Evolutionary conservation across 805 yeast genomes (phyloP), one percentile per base, ranked within the genome.

Genomic region (Ogataea pini): DNA sequence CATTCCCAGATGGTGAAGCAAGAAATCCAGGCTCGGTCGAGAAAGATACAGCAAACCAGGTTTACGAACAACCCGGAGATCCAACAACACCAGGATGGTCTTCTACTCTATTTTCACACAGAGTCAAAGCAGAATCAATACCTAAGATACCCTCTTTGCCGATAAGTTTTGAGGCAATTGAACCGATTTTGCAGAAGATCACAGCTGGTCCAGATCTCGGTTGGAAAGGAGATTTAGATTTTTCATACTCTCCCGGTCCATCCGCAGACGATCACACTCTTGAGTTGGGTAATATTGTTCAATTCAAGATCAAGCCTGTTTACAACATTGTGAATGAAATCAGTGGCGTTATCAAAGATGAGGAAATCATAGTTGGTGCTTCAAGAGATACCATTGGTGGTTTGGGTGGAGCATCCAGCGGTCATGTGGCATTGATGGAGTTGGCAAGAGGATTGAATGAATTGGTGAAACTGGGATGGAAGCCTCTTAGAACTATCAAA

Each of bases 41-140:
- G 57, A 72, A 87, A 60, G 85, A 82, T 2, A 75, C 86, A 7
- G 83, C 79, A 0, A 80, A 74, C 50, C 80, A 71, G 51, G 71
- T 82, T 47, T 76, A 81, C 3, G 79, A 78, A 27, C 72, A 73
- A 43, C 89, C 90, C 0, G 91, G 91, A 10, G 92, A 85, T 60
- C 91, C 91, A 29, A 82, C 90, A 0, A 83, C 90, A 2, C 88
- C 89, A 7, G 89, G 88, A 3, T 80, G 79, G 68, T 76, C 88
- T 1, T 78, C 86, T 18, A 77, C 76, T 25, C 60, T 60, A 7
- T 61, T 71, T 36, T 65, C 70, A 6, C 73, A 68, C 48, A 59
- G 79, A 40, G 49, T 63, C 3, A 62, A 72, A 16, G 78, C 82
- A 0, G 57, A 62, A 16, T 69, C 67, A 24, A 65, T 78, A 4